Evolutionary conservation across 2,329 filamentous ascomycete species (phyloP).

Genomic region (Penicillium capsulatum): DNA sequence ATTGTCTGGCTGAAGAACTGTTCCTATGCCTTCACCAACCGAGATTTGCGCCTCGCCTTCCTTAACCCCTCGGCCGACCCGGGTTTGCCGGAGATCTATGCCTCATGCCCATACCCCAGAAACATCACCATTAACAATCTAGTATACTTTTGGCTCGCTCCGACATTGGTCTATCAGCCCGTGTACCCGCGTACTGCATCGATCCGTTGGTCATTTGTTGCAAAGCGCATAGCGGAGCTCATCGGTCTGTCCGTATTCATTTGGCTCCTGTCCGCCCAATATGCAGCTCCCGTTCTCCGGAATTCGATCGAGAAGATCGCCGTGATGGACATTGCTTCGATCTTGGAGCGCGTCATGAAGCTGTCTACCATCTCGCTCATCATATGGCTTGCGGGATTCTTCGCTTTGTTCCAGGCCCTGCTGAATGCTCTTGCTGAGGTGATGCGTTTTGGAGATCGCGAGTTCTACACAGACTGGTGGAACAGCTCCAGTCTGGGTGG

Average conservation of each 20-base stretch:
- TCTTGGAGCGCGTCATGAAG: conserved; percentile 87
- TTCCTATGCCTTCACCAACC: conserved; percentile 94
- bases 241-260: conserved; percentile 79
- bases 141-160: conserved; percentile 96
- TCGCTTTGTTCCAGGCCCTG: conserved; percentile 88
- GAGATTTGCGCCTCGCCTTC: conserved; percentile 86
- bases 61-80: conserved; percentile 69
- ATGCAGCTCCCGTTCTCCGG: conserved; percentile 80
- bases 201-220: conserved; percentile 83
- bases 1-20: conserved; percentile 95
- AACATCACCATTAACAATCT: conserved; percentile 89
- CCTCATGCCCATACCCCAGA: conserved; percentile 75
- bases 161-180: conserved; percentile 93
- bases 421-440: conserved; percentile 89
- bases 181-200: conserved; percentile 81
- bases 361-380: conserved; percentile 90
- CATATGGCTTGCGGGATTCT: conserved; percentile 97
- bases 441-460: conserved; percentile 82
- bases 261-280: conserved; percentile 92
- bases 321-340: conserved; percentile 71
- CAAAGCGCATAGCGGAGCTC: conserved; percentile 75
- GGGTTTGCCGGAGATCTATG: conserved; percentile 75
- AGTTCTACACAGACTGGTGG: conserved; percentile 99
- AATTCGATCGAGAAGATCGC: conserved; percentile 89
- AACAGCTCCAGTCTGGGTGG: conserved; percentile 79